Evolutionary conservation across 495 filamentous ascomycete genomes (phyloP), one percentile per base, ranked within the genome.

Genomic region (Aspergillus biplanus): DNA sequence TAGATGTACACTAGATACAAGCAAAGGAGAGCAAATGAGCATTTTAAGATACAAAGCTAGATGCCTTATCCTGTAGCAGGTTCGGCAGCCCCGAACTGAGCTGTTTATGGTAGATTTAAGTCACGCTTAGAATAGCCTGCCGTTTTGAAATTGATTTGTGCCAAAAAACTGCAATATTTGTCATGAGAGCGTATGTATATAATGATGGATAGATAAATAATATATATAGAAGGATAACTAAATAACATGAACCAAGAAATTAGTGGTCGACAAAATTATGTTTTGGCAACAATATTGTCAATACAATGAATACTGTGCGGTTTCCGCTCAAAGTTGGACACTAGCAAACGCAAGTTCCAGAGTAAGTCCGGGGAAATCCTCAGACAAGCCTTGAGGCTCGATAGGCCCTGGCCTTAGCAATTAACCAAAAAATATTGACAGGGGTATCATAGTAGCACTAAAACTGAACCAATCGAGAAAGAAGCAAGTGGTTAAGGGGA

Each of bases 391-490:
- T 27, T 27, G 21, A 27, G 3, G 6, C 11, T 44, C 4, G 8
- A 0, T 44, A 11, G 8, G 39, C 8, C n/a, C 5, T 11, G 39
- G 39, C 39, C 8, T 12, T 44, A 11, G 39, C 8, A 15, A 44
- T 44, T 21, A n/a, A 50, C 9, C 47, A 31, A 16, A 18, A 50
- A 50, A 21, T 50, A 3, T 50, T 18, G 47, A 34, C 27, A 34
- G 52, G 31, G 52, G 52, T 54, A 54, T 54, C 52, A 13, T 54
- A 16, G 27, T 12, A 54, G 52, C 27, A 33, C 52, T 8, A 33
- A 54, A 54, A 21, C 52, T 34, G 52, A 54, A n/a, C 34, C 27
- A 34, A 54, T n/a, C 18, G 32, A 54, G 52, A 54, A 54, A 34
- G 13, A 21, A 54, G 47, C 21, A 34, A 13, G 27, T 27, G 9